Conservation (phyloP, 768 basidiomycete genomes). For the Mycena belliarum region DNA sequence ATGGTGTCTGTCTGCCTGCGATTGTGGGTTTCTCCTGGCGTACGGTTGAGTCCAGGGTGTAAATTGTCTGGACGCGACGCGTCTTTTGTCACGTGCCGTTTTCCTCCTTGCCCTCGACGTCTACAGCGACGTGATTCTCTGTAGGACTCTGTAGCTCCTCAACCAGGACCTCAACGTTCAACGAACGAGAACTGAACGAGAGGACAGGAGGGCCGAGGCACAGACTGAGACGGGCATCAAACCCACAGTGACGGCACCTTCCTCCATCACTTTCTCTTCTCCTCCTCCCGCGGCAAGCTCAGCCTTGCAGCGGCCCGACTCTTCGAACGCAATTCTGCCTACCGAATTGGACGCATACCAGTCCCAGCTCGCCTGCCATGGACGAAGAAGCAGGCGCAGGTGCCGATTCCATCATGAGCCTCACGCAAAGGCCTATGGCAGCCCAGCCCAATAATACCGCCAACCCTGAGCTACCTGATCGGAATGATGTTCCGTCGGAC, state of each 20-base stretch:
- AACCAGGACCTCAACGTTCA: no score
- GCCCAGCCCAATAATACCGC: conserved; percentile 19
- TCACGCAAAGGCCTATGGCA: conserved; percentile 16
- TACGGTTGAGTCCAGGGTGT: no score
- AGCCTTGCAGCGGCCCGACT: conserved; percentile 1
- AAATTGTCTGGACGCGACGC: no score
- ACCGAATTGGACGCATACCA: background rate
- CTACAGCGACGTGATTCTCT: no score
- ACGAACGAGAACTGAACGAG: background rate
- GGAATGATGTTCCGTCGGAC: conserved; percentile 10
- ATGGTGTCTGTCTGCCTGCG: no score
- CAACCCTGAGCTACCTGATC: conserved; percentile 8
- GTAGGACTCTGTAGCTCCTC: no score
- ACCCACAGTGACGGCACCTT: background rate
- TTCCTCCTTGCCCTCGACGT: no score
- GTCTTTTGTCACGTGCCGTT: no score
- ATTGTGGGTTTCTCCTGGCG: no score
- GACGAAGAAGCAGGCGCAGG: conserved; percentile 12
- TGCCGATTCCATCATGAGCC: conserved; percentile 14
- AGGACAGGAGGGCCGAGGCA: no score
- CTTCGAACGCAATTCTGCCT: background rate
- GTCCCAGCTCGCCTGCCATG: background rate
- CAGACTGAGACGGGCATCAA: background rate
- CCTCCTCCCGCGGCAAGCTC: background rate
- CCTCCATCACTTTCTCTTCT: conserved; percentile 9